These are phyloP conservation scores for Ophiostoma sp. DNA, from an alignment of 2,329 filamentous ascomycete species.

Conservation along the genomic window DNA sequence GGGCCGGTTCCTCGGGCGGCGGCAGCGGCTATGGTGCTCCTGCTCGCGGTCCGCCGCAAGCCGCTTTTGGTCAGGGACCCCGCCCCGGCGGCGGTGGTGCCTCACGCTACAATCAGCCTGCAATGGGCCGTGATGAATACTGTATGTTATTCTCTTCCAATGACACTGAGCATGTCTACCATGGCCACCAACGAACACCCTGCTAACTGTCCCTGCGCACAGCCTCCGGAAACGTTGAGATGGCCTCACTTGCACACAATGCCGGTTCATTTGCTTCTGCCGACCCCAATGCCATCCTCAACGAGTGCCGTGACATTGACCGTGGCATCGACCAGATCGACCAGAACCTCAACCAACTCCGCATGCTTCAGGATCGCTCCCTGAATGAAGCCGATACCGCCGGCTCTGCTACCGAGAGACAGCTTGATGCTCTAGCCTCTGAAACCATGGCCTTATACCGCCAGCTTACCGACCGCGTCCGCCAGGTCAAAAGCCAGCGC, in stretches of 20 bases:
- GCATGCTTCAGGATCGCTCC: conserved; percentile 63
- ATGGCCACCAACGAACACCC: background rate
- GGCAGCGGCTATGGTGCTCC: conserved; percentile 36
- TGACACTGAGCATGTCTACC: background rate
- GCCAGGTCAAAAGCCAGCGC: conserved; percentile 68
- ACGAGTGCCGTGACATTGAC: conserved; percentile 78
- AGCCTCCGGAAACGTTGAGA: conserved; percentile 57
- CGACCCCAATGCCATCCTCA: conserved; percentile 73
- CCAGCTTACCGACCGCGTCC: conserved; percentile 70
- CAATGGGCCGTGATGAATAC: conserved; percentile 38
- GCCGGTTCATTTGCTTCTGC: conserved; percentile 41
- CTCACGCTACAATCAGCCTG: conserved; percentile 30
- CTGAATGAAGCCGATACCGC: conserved; percentile 69
- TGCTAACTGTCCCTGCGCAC: background rate
- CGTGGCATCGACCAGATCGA: conserved; percentile 70
- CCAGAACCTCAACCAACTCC: conserved; percentile 64
- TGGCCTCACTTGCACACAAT: conserved; percentile 59
- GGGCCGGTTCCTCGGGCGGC: conserved; percentile 36
- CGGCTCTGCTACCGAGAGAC: conserved; percentile 59
- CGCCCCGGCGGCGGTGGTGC: conserved; percentile 31
- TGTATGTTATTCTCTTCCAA: conserved; percentile 27
- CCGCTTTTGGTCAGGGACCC: conserved; percentile 32
- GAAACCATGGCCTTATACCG: conserved; percentile 83
- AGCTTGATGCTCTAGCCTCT: conserved; percentile 67
- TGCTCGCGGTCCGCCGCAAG: conserved; percentile 31